phyloP scores from a whole-genome alignment of 2,329 filamentous ascomycete species.

The Exophiala phaeomuriformis region DNA sequence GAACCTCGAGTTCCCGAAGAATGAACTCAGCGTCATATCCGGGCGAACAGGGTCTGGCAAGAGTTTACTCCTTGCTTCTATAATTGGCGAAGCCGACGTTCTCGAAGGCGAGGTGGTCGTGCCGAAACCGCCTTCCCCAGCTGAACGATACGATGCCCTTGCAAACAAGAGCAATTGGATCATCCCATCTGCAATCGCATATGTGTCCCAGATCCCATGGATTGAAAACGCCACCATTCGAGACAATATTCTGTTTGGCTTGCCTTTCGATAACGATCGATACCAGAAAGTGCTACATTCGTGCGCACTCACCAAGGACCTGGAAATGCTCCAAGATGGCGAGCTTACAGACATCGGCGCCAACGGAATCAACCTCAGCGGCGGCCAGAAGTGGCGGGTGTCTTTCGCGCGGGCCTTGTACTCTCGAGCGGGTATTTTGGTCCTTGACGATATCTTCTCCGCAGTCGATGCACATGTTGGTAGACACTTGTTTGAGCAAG shows the following conservation, averaged over 20 bases:
- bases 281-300: conserved; percentile 64
- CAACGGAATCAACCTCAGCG: conserved; percentile 76
- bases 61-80: conserved; percentile 63
- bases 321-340: conserved; percentile 68
- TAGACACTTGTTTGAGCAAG: conserved; percentile 69
- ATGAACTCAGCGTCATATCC: conserved; percentile 65
- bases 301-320: conserved; percentile 67
- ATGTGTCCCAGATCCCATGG: conserved; percentile 74
- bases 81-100: conserved; percentile 68
- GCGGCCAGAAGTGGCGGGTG: conserved; percentile 76
- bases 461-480: conserved; percentile 75
- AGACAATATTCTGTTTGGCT: conserved; percentile 71
- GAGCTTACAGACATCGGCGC: conserved; percentile 75
- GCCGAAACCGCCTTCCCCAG: conserved; percentile 42
- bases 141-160: conserved; percentile 54
- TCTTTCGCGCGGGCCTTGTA: conserved; percentile 74
- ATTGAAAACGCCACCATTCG: conserved; percentile 74
- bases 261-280: conserved; percentile 61
- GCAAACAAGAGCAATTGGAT: conserved; percentile 61
- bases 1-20: conserved; percentile 58
- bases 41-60: conserved; percentile 74
- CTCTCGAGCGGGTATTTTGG: conserved; percentile 65
- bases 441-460: conserved; percentile 79
- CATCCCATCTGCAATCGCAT: conserved; percentile 61
- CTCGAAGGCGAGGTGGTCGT: conserved; percentile 54